Conservation (phyloP, 805 yeast species). For the Dipodascus albidus region DNA sequence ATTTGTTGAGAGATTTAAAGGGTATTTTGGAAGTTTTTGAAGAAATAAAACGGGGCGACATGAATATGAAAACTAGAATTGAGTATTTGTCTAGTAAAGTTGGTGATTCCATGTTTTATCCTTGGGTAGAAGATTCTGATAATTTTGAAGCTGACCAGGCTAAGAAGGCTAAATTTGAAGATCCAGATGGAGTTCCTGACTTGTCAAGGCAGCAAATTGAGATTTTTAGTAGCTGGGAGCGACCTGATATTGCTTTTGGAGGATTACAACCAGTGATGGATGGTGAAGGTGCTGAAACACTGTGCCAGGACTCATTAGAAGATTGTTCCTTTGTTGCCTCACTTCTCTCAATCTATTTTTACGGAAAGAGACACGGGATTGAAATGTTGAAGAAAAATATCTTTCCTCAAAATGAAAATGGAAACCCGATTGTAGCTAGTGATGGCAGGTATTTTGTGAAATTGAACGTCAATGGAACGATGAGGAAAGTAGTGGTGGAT, state of each 20-base stretch:
- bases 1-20: background rate
- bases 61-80: background rate
- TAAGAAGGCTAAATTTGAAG: slow-evolving; percentile 7
- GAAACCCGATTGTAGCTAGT: slow-evolving; percentile 12
- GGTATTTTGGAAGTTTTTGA: background rate
- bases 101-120: slow-evolving; percentile 9
- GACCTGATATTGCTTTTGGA: slow-evolving; percentile 10
- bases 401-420: slow-evolving; percentile 14
- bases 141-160: background rate
- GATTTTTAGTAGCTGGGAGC: slow-evolving; percentile 13
- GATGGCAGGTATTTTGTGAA: slow-evolving; percentile 29
- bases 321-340: slow-evolving; percentile 75
- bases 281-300: slow-evolving; percentile 8
- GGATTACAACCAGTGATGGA: slow-evolving; percentile 3
- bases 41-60: background rate
- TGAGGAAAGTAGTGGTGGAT: slow-evolving; percentile 37
- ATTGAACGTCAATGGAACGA: slow-evolving; percentile 42
- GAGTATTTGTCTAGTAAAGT: slow-evolving; percentile 3
- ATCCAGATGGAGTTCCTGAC: slow-evolving; percentile 13
- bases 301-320: slow-evolving; percentile 24
- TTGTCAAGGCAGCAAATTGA: slow-evolving; percentile 11
- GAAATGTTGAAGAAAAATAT: slow-evolving; percentile 14
- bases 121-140: slow-evolving; percentile 8
- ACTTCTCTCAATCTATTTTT: slow-evolving; percentile 37
- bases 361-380: slow-evolving; percentile 13